phyloP scores from a whole-genome alignment of 2,329 filamentous ascomycete species.

The Aspergillus candidus region DNA sequence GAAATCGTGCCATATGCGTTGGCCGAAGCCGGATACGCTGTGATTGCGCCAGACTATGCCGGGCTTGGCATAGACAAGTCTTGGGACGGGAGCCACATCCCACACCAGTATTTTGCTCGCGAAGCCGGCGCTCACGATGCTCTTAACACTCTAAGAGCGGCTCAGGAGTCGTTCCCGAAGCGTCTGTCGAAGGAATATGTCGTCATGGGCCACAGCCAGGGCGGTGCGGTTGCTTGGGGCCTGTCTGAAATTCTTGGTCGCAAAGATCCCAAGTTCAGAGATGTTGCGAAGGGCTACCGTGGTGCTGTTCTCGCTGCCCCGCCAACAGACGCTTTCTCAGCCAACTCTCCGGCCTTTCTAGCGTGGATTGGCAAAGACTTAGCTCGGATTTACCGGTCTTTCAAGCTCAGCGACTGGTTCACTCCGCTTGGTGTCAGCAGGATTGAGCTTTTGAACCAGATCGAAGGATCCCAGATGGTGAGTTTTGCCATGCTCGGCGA shows the following conservation, averaged over 20 bases:
- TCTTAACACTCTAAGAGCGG: slow-evolving; percentile 40
- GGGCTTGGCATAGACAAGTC: slow-evolving; percentile 38
- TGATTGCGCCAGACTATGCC: slow-evolving; percentile 43
- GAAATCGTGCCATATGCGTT: slow-evolving; percentile 36
- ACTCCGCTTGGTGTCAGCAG: slow-evolving; percentile 9
- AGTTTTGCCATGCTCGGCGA: slow-evolving; percentile 6
- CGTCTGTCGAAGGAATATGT: slow-evolving; percentile 36
- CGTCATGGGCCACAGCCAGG: slow-evolving; percentile 44
- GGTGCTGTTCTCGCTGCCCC: slow-evolving; percentile 8
- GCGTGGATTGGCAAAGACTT: slow-evolving; percentile 14
- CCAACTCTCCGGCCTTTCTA: slow-evolving; percentile 4
- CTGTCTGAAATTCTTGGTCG: slow-evolving; percentile 9
- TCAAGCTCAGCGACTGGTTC: slow-evolving; percentile 14
- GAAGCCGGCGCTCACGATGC: slow-evolving; percentile 41
- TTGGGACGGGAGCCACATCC: slow-evolving; percentile 30
- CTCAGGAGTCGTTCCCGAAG: slow-evolving; percentile 36
- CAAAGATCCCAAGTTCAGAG: slow-evolving; percentile 3
- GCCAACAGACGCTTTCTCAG: slow-evolving; percentile 1
- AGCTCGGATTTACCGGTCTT: slow-evolving; percentile 7
- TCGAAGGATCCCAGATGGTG: slow-evolving; percentile 12
- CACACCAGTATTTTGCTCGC: slow-evolving; percentile 38
- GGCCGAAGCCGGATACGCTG: slow-evolving; percentile 40
- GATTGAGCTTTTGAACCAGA: slow-evolving; percentile 10
- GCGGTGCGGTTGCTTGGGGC: slow-evolving; percentile 42
- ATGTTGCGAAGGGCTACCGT: slow-evolving; percentile 4